Conservation (phyloP, 106 monocot species). For the Dactylorhiza incarnata region DNA sequence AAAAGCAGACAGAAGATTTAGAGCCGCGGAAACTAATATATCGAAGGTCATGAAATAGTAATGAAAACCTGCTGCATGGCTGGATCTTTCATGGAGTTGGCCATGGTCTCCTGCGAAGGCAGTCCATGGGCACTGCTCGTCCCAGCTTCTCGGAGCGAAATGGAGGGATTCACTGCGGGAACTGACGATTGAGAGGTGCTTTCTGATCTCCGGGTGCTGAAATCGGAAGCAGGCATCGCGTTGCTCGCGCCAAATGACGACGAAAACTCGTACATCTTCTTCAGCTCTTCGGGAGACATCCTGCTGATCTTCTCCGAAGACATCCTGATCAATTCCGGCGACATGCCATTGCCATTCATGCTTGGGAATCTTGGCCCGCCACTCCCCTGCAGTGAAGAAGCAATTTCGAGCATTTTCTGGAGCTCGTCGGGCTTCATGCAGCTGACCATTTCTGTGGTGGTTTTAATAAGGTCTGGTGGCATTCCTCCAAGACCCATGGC, state of each 20-base stretch:
- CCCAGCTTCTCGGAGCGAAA: neutral
- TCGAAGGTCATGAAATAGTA: neutral
- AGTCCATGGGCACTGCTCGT: constrained; percentile 20
- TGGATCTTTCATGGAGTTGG: constrained; percentile 82
- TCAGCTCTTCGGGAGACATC: constrained; percentile 81
- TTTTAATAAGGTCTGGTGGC: constrained; percentile 76
- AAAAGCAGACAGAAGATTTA: neutral
- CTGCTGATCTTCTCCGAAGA: constrained; percentile 71
- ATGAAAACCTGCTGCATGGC: constrained; percentile 77
- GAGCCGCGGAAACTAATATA: neutral
- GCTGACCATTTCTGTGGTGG: constrained; percentile 64
- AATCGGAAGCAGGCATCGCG: constrained; percentile 5
- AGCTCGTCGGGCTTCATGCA: constrained; percentile 95
- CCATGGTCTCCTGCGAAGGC: constrained; percentile 51
- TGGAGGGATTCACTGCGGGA: neutral
- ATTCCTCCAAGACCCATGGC: constrained; percentile 50
- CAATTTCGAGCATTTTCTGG: constrained; percentile 81
- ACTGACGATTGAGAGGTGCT: constrained; percentile 19
- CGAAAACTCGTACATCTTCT: constrained; percentile 57
- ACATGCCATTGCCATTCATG: constrained; percentile 32
- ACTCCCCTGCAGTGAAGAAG: constrained; percentile 49
- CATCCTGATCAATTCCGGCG: constrained; percentile 81
- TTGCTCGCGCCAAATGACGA: constrained; percentile 37
- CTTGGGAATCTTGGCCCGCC: constrained; percentile 8
- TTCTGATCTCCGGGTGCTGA: constrained; percentile 17